phyloP scores from a whole-genome alignment of 257 asterid genomes.

The Handroanthus guayacan region DNA sequence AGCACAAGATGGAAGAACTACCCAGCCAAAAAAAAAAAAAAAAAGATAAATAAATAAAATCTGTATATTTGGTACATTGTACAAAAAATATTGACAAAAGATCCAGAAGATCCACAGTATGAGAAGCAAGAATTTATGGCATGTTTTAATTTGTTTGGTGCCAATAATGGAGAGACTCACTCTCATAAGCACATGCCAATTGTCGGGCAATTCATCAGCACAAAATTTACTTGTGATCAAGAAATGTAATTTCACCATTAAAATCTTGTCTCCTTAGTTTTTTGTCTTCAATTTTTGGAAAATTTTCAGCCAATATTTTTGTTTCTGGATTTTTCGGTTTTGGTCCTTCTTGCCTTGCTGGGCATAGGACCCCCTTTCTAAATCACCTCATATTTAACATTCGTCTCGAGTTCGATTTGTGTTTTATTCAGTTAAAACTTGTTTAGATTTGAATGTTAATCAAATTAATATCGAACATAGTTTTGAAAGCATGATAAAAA shows the following conservation, averaged over 20 bases:
- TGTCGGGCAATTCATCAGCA: constrained; percentile 38
- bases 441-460: too few relatives aligned
- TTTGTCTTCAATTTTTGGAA: not conserved
- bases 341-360: not conserved
- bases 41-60: not conserved
- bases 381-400: too few relatives aligned
- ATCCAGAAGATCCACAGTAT: constrained; percentile 25
- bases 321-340: not conserved
- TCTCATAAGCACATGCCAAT: constrained; percentile 22
- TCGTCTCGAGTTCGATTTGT: too few relatives aligned
- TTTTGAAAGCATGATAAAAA: too few relatives aligned
- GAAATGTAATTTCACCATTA: constrained; percentile 35
- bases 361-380: too few relatives aligned
- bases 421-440: too few relatives aligned
- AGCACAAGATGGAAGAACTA: not conserved
- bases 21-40: not conserved
- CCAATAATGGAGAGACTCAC: constrained; percentile 30
- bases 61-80: not conserved
- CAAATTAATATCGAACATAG: too few relatives aligned
- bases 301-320: not conserved
- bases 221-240: constrained; percentile 18
- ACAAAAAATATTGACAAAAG: constrained; percentile 31
- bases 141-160: constrained; percentile 31
- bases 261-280: constrained; percentile 17
- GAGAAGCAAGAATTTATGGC: constrained; percentile 39